Percentiles rank a stretch among this genome's conserved stretches.
These are phyloP conservation scores for Gillenia trifoliata DNA, from an alignment of 306 rosid species.

Conservation along the genomic window DNA sequence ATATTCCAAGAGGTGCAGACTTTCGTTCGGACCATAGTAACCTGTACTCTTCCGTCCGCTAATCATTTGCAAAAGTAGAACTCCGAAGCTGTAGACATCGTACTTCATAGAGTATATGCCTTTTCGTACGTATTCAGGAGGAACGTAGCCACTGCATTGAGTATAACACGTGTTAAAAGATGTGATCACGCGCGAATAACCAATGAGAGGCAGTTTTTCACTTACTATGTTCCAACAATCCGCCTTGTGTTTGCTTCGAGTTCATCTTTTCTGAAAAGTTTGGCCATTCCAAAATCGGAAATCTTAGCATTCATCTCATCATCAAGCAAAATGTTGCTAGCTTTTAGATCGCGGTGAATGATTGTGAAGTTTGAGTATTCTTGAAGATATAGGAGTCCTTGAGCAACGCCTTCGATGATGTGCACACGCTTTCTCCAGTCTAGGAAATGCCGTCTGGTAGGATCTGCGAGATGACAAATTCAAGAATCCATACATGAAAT, in stretches of 20 bases:
- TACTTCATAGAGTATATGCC: slow-evolving; percentile 59
- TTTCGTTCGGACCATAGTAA: slow-evolving; percentile 38
- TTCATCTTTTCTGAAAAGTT: slow-evolving; percentile 47
- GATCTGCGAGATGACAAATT: slow-evolving; percentile 39
- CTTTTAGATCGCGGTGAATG: slow-evolving; percentile 61
- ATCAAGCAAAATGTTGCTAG: slow-evolving; percentile 53
- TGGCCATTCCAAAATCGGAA: slow-evolving; percentile 71
- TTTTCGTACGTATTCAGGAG: slow-evolving; percentile 52
- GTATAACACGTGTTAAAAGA: neutral
- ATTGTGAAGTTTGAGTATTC: slow-evolving; percentile 66
- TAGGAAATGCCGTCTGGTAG: slow-evolving; percentile 22
- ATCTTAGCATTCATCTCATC: slow-evolving; percentile 53
- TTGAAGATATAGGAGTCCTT: slow-evolving; percentile 74
- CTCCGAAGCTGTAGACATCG: slow-evolving; percentile 40
- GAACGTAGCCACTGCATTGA: slow-evolving; percentile 50
- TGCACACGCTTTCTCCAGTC: slow-evolving; percentile 50
- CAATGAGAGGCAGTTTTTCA: neutral
- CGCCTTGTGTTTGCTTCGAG: slow-evolving; percentile 55
- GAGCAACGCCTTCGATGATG: slow-evolving; percentile 59
- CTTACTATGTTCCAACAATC: slow-evolving; percentile 65
- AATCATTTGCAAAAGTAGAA: slow-evolving; percentile 58
- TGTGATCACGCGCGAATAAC: neutral
- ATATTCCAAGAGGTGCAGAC: slow-evolving; percentile 46
- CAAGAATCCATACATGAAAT: neutral
- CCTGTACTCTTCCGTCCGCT: slow-evolving; percentile 46